Conservation (phyloP, 2,329 filamentous ascomycete species). For the Gnomoniopsis smithogilvyi region DNA sequence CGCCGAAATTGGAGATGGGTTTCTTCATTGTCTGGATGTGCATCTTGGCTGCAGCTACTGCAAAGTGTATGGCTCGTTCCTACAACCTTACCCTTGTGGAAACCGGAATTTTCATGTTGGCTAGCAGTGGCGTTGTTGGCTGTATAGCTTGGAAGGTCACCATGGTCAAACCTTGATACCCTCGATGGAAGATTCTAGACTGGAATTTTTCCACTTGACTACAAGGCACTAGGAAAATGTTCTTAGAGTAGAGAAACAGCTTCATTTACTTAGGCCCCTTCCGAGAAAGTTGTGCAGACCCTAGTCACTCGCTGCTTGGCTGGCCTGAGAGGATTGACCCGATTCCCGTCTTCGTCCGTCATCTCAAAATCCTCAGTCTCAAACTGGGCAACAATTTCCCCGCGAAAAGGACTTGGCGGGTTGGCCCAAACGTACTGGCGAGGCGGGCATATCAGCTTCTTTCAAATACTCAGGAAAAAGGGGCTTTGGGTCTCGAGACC, state of each 20-base stretch:
- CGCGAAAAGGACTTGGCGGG: conserved; percentile 24
- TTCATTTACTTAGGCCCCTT: too few species aligned
- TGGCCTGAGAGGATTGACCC: background rate
- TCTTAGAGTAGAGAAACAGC: too few species aligned
- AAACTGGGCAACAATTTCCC: background rate
- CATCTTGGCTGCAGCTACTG: conserved; percentile 24
- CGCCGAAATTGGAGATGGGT: conserved; percentile 24
- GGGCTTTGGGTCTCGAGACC: too few species aligned
- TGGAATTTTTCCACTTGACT: too few species aligned
- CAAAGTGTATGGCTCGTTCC: background rate
- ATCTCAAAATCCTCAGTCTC: conserved; percentile 4
- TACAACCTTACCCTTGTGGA: background rate
- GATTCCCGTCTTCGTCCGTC: background rate
- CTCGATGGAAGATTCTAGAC: too few species aligned
- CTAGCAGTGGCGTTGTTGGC: background rate
- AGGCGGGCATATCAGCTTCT: too few species aligned
- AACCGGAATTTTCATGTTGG: background rate
- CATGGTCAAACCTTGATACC: background rate
- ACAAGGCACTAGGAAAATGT: too few species aligned
- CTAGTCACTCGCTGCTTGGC: conserved; percentile 2
- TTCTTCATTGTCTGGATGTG: conserved; percentile 30
- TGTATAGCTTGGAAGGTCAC: conserved; percentile 1
- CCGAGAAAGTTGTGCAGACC: conserved; percentile 6
- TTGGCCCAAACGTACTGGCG: conserved; percentile 23
- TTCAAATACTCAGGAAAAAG: too few species aligned